Evolutionary conservation across 768 basidiomycete species (phyloP).

Genomic region (Tylopilus sp.): DNA sequence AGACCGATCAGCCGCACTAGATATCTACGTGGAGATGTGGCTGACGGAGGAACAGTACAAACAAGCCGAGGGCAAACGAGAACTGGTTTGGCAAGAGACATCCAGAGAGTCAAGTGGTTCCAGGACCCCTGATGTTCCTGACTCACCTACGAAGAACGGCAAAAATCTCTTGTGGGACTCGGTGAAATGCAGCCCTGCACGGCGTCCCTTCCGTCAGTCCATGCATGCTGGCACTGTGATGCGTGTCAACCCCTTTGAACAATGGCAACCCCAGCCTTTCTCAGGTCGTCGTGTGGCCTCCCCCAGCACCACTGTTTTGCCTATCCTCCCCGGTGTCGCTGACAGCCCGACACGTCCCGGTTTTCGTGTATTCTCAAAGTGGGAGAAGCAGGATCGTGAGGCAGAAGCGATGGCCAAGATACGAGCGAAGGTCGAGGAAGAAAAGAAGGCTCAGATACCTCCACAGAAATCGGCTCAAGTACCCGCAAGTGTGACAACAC

Average conservation of each 20-base stretch:
- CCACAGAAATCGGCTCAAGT: conserved; percentile 36
- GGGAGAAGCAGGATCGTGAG: conserved; percentile 85
- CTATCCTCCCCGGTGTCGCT: conserved; percentile 31
- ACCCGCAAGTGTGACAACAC: conserved; percentile 22
- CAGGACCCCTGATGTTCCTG: conserved; percentile 38
- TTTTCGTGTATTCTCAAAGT: conserved; percentile 61
- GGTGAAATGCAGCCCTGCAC: conserved; percentile 41
- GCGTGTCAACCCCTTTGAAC: conserved; percentile 50
- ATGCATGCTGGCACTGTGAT: conserved; percentile 41
- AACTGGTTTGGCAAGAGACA: conserved; percentile 70
- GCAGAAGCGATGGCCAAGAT: conserved; percentile 75
- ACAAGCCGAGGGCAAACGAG: conserved; percentile 55
- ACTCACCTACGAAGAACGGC: conserved; percentile 42
- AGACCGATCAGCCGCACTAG: conserved; percentile 62
- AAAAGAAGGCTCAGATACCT: conserved; percentile 37
- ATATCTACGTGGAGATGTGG: conserved; percentile 79
- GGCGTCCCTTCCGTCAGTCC: conserved; percentile 46
- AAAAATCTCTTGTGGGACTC: conserved; percentile 73
- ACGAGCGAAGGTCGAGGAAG: conserved; percentile 48
- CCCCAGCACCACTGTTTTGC: conserved; percentile 27
- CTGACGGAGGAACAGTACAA: conserved; percentile 71
- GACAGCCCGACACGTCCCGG: conserved; percentile 53
- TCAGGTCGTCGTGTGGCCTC: conserved; percentile 45
- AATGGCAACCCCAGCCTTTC: conserved; percentile 30
- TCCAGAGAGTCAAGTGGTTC: conserved; percentile 41